These are phyloP conservation scores for Backusella tuberculispora DNA, from an alignment of 192 early-diverging fungal genomes.

Conservation along the genomic window DNA sequence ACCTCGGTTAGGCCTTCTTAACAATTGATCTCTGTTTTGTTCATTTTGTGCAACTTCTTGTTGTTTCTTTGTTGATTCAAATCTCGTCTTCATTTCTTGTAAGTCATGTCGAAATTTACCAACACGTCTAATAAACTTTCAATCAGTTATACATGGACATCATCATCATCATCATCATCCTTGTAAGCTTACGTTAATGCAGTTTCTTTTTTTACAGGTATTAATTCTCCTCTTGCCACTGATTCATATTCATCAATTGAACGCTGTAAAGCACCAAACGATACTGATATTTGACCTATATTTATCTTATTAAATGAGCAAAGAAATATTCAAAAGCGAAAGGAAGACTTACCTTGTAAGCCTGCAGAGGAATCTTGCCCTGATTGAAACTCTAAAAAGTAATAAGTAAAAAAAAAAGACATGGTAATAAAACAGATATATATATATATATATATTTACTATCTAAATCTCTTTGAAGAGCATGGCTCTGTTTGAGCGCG, in stretches of 20 bases:
- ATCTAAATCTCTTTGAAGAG: constrained; percentile 52
- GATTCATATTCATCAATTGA: constrained; percentile 63
- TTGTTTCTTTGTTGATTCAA: constrained; percentile 50
- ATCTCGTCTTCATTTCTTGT: constrained; percentile 47
- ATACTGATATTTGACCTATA: constrained; percentile 58
- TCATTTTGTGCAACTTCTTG: constrained; percentile 45
- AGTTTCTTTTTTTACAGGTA: constrained; percentile 56
- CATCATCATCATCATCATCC: not conserved
- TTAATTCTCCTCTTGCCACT: constrained; percentile 59
- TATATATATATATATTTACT: constrained; percentile 32
- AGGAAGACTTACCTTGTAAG: constrained; percentile 52
- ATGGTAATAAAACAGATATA: not conserved
- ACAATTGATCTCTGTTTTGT: constrained; percentile 50
- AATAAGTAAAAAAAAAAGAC: not conserved
- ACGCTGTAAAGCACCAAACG: constrained; percentile 52
- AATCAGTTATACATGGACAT: not conserved
- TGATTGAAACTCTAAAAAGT: constrained; percentile 45
- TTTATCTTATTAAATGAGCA: not conserved
- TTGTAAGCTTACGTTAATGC: constrained; percentile 49
- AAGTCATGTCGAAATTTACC: constrained; percentile 57
- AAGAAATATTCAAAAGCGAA: not conserved
- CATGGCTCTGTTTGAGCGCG: constrained; percentile 59
- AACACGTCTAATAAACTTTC: constrained; percentile 46
- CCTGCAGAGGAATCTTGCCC: constrained; percentile 60
- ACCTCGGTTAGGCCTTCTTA: constrained; percentile 46